Conservation (phyloP, 768 basidiomycete species). For the Stropharia rugosoannulata region DNA sequence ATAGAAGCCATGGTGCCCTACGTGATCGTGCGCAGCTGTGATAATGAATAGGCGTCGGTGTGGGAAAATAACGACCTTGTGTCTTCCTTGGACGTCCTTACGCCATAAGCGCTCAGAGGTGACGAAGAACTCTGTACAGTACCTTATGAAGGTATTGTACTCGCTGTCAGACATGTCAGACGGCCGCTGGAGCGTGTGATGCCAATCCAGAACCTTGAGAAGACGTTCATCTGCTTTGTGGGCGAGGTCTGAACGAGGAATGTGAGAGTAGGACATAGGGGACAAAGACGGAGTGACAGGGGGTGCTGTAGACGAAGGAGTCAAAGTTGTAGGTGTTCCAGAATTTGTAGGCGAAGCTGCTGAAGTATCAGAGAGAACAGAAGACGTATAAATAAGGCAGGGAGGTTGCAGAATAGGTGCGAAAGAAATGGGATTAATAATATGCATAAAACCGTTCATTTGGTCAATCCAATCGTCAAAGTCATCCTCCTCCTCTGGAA, state of each 20-base stretch:
- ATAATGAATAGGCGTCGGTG: constrained; percentile 16
- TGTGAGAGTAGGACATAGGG: constrained; percentile 6
- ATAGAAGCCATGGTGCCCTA: constrained; percentile 27
- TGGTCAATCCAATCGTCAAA: constrained; percentile 20
- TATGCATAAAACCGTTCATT: constrained; percentile 16
- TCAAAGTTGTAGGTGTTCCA: too few species aligned
- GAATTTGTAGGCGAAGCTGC: too few species aligned
- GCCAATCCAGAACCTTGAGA: constrained; percentile 6
- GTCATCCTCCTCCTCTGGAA: constrained; percentile 8
- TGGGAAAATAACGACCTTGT: constrained; percentile 17
- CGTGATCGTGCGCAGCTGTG: constrained; percentile 19
- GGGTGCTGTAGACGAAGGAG: neutral
- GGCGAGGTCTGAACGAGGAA: constrained; percentile 7
- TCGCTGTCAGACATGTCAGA: constrained; percentile 8
- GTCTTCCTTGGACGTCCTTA: constrained; percentile 3
- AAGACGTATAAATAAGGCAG: neutral
- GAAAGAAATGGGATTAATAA: constrained; percentile 8
- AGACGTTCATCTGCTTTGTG: constrained; percentile 11
- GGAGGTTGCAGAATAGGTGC: neutral
- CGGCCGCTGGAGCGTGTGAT: constrained; percentile 5
- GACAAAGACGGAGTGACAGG: neutral
- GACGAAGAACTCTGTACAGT: constrained; percentile 19
- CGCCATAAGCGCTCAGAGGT: constrained; percentile 17
- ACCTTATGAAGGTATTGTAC: constrained; percentile 14
- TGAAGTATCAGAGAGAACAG: neutral